phyloP scores from a whole-genome alignment of 2,329 filamentous ascomycete species.

The Phoma sp. region DNA sequence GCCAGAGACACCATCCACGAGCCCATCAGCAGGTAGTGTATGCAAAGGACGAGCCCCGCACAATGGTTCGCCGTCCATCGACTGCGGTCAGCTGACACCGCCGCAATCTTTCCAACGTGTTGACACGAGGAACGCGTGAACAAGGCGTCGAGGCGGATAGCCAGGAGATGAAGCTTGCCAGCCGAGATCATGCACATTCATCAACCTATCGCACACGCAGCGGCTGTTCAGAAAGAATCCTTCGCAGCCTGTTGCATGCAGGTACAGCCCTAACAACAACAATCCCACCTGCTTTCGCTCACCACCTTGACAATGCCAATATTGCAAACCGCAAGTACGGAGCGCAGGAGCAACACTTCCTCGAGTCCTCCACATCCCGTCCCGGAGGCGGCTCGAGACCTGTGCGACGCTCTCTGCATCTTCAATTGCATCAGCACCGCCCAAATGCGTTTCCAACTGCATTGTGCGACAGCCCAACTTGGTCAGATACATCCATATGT shows the following conservation, averaged over 20 bases:
- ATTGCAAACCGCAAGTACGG: background rate
- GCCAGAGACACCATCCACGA: slow-evolving; percentile 7
- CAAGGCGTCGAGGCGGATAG: background rate
- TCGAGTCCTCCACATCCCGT: background rate
- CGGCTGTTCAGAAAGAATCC: slow-evolving; percentile 3
- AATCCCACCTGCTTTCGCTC: background rate
- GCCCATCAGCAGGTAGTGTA: background rate
- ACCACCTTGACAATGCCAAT: slow-evolving; percentile 1
- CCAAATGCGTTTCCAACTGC: slow-evolving; percentile 7
- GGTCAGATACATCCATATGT: slow-evolving; percentile 1
- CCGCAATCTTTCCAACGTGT: slow-evolving; percentile 1
- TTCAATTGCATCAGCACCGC: slow-evolving; percentile 11
- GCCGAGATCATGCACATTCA: background rate
- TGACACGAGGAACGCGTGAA: background rate
- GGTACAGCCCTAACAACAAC: slow-evolving; percentile 6
- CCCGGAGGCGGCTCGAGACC: background rate
- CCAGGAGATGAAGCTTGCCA: slow-evolving; percentile 4
- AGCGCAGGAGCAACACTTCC: background rate
- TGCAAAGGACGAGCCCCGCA: background rate
- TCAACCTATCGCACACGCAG: slow-evolving; percentile 5
- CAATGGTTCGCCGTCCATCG: background rate
- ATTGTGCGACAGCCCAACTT: slow-evolving; percentile 9
- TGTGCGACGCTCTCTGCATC: slow-evolving; percentile 9
- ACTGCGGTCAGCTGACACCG: slow-evolving; percentile 7
- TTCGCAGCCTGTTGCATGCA: slow-evolving; percentile 1